Evolutionary conservation across 495 filamentous ascomycete species (phyloP).

Genomic region (Penicillium bialowiezense): DNA sequence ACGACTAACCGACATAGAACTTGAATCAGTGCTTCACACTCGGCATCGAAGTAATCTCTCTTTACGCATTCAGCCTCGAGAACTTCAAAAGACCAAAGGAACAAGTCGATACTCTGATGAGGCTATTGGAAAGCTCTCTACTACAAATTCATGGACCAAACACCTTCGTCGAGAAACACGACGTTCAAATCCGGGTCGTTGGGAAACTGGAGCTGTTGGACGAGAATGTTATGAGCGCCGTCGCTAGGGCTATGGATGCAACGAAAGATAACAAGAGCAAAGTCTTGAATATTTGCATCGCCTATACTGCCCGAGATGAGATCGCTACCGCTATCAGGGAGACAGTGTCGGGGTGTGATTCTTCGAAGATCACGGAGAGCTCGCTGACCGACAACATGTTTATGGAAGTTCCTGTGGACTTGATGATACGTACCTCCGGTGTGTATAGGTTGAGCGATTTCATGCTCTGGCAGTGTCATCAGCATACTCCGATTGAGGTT

Average conservation of each 20-base stretch:
- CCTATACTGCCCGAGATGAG: neutral
- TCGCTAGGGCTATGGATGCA: neutral
- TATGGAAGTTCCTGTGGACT: neutral
- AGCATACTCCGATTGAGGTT: neutral
- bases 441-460: neutral
- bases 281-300: neutral
- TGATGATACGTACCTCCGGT: neutral
- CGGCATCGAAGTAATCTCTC: neutral
- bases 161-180: neutral
- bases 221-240: neutral
- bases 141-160: neutral
- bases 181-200: neutral
- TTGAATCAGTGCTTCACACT: neutral
- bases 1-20: neutral
- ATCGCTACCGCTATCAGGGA: neutral
- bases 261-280: neutral
- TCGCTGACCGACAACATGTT: neutral
- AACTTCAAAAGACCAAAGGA: neutral
- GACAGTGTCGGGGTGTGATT: neutral
- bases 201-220: neutral
- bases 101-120: neutral
- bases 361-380: neutral
- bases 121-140: neutral
- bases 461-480: conserved; percentile 1
- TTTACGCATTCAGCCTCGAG: neutral